Evolutionary conservation across 208 protist species (phyloP), one percentile per base, ranked within the genome.

Genomic region (Leishmania martiniquensis): DNA sequence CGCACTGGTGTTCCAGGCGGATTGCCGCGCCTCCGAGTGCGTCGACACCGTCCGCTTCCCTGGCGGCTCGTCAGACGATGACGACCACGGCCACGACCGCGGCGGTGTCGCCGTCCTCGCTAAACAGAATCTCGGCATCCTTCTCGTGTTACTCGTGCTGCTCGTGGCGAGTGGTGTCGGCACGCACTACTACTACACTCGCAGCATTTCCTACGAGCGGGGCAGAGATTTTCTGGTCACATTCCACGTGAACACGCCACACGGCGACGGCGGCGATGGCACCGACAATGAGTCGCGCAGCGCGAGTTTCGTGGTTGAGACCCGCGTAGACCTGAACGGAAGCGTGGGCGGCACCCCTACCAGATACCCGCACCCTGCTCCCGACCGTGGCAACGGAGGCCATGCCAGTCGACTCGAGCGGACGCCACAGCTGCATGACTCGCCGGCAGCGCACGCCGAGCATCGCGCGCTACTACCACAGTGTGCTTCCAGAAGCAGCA

Each of bases 21-120:
- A 90, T 47, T 97, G 93, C 65, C 78, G 71, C 49, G 91, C 89
- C 42, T 83, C 88, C 29, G 91, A 97, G 82, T 97, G 93, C 75
- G 85, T 94, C n/a, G 83, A 94, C 72, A 79, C 76, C 45, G 49
- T 42, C 22, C 25, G 67, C 68, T 97, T 93, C 69, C 90, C 92
- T 15, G 68, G 79, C 72, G 32, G 22, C n/a, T 77, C 84, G 17
- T 29, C 54, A 9, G 72, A 81, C 54, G 72, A 80, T 51, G 69
- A 20, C 49, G 45, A 47, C 72, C 32, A 29, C 66, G 68, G 76
- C 59, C 25, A 47, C 71, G 76, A 25, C 45, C 32, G 52, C 72
- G 45, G 44, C 65, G 72, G 76, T 55, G 67, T 44, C 17, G 22
- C 59, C 15, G 34, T 70, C 3, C 75, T 78, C 15, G 65, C 80